Evolutionary conservation across 2,329 filamentous ascomycete species (phyloP), one percentile per base, ranked within the genome.

Genomic region (Penicillium sp.): DNA sequence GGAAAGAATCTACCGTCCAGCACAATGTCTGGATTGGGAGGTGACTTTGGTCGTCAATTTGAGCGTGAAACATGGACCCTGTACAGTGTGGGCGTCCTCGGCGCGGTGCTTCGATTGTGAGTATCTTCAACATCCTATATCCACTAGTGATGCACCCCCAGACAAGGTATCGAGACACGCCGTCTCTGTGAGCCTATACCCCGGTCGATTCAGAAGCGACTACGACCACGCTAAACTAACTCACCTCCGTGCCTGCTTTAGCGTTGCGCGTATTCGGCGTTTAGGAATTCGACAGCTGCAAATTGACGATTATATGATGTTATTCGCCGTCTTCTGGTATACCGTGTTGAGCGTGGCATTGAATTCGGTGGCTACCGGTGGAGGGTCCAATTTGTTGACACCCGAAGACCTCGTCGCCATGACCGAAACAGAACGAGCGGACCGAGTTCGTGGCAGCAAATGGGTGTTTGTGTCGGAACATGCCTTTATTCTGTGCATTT

Each of bases 391-490:
- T 57, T 69, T 84, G 13, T 80, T 84, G 65, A 69, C 76, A 13
- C 72, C 75, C 0, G 65, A 72, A 12, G 69, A 80, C 27, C 62
- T 66, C 0, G 57, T 64, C 0, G 51, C 61, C 3, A 66, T 83
- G 41, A 80, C 79, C 0, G 68, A 74, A 0, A 52, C 67, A 0
- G 71, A 70, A 33, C 71, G 75, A 40, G 56, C 53, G 3, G 66
- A 71, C 29, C 69, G 79, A 42, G 61, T 69, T 0, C 67, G 63
- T 34, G 82, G 81, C 9, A 82, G 79, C 39, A 84, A 84, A 70
- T 76, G 81, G 69, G 80, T 83, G 1, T 70, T 83, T 34, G 75
- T 82, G 7, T 77, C 79, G 3, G 81, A 85, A 54, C 73, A 83
- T 64, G 75, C 77, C 57, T 84, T 86, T 68, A 69, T 83, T 13